Evolutionary conservation across 306 rosid genomes (phyloP).

Genomic region (Clitoria ternatea): DNA sequence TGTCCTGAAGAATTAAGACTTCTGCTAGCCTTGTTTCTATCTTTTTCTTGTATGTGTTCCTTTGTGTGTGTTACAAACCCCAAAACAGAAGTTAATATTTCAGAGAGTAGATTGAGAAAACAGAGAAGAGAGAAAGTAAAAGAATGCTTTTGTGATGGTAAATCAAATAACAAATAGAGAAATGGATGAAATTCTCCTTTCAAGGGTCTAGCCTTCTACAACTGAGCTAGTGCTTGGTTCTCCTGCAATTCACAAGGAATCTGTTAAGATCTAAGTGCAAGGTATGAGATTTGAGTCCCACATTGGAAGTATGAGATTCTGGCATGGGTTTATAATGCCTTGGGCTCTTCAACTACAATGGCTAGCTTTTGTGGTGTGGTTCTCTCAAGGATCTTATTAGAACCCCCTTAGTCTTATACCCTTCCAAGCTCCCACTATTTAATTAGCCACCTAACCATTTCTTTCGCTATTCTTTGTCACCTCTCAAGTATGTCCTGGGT

Average conservation of each 20-base stretch:
- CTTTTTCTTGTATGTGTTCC: not conserved
- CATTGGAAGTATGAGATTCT: too few species aligned
- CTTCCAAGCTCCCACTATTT: not conserved
- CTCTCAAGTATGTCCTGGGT: not conserved
- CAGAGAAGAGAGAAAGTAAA: not conserved
- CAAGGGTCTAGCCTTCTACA: not conserved
- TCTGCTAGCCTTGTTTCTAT: not conserved
- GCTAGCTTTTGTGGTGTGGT: too few species aligned
- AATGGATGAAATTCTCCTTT: not conserved
- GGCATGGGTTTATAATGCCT: too few species aligned
- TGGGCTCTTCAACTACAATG: too few species aligned
- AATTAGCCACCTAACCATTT: not conserved
- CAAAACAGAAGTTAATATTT: not conserved
- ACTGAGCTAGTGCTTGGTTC: not conserved
- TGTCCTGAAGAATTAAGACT: not conserved
- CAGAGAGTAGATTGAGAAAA: not conserved
- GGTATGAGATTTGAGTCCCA: too few species aligned
- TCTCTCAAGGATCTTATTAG: too few species aligned
- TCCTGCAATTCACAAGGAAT: not conserved
- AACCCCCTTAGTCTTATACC: too few species aligned
- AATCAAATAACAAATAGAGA: not conserved
- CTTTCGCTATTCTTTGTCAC: not conserved
- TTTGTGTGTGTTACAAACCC: not conserved
- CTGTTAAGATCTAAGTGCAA: too few species aligned
- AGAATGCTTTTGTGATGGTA: not conserved